These are phyloP conservation scores for Balakata baccata DNA, from an alignment of 345 rosid genomes.

Conservation along the genomic window DNA sequence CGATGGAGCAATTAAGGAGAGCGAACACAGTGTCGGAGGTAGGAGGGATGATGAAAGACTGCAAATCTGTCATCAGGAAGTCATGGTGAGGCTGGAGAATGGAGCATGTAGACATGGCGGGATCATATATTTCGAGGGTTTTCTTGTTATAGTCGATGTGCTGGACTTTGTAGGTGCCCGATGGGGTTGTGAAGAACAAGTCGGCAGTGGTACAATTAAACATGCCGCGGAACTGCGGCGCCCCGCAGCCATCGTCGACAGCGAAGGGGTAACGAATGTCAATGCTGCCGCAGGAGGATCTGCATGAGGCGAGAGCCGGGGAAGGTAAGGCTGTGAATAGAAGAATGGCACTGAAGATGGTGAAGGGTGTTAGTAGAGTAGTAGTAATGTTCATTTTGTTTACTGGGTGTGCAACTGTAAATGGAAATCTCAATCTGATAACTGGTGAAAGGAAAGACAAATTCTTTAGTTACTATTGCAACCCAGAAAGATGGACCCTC, in stretches of 20 bases:
- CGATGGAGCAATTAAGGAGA: conserved; percentile 71
- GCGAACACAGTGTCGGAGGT: conserved; percentile 82
- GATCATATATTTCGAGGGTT: conserved; percentile 59
- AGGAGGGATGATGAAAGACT: conserved; percentile 65
- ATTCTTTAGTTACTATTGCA: background rate
- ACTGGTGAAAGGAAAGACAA: background rate
- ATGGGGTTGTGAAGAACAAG: conserved; percentile 69
- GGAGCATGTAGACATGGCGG: conserved; percentile 94
- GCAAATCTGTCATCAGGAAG: conserved; percentile 61
- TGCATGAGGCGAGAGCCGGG: conserved; percentile 34
- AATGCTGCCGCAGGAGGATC: conserved; percentile 57
- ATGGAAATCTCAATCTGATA: background rate
- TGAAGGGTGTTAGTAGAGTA: background rate
- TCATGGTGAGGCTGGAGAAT: conserved; percentile 93
- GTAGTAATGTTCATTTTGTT: background rate
- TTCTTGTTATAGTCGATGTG: conserved; percentile 66
- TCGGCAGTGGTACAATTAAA: conserved; percentile 59
- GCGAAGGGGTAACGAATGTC: conserved; percentile 76
- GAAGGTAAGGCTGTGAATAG: background rate
- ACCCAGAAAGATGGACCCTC: background rate
- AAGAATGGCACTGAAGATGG: background rate
- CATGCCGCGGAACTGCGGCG: conserved; percentile 68
- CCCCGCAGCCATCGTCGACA: conserved; percentile 85
- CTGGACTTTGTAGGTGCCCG: conserved; percentile 79
- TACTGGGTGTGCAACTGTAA: background rate